Evolutionary conservation across 2,329 filamentous ascomycete species (phyloP), one percentile per base, ranked within the genome.

Genomic region (Diaporthe sp.): DNA sequence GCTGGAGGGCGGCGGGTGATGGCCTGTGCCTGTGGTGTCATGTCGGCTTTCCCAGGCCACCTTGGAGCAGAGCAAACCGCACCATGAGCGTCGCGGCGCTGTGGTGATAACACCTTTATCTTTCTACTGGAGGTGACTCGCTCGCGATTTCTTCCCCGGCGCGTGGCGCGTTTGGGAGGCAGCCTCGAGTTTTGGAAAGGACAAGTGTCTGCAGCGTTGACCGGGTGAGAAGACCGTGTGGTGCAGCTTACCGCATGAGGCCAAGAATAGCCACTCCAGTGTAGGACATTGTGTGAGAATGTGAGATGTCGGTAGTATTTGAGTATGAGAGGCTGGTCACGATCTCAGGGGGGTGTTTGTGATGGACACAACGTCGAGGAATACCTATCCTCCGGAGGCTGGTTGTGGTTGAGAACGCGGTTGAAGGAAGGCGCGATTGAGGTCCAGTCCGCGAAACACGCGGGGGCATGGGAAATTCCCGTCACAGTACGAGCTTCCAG

Each of bases 241-340:
- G 9, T 39, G 53, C 10, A 20, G 55, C 71, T 73, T 65, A 73
- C 71, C 58, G 58, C 71, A 73, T 65, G 25, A 73, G 71, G 49
- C 58, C 58, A 17, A 73, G 58, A 22, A 63, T 55, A 28, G 44
- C 58, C 7, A 73, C 25, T 10, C 71, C 71, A 47, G 49, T 65
- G 37, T n/a, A 47, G 17, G 71, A 65, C 71, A 65, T 73, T 3
- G 22, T 65, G 37, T 17, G 22, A 34, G 37, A 55, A 61, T 37
- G n/a, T 17, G 8, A 15, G 44, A 2, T 6, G 9, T 28, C n/a
- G 17, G 9, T 42, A 1, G n/a, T 39, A 2, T 42, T 22, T 9
- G 9, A 22, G 15, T 42, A 12, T 22, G 49, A 22, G 34, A 22
- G 2, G 10, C n/a, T 53, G 44, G 4, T 55, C n/a, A 8, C 34